phyloP scores from a whole-genome alignment of 768 basidiomycete species.

The Astraeus odoratus region DNA sequence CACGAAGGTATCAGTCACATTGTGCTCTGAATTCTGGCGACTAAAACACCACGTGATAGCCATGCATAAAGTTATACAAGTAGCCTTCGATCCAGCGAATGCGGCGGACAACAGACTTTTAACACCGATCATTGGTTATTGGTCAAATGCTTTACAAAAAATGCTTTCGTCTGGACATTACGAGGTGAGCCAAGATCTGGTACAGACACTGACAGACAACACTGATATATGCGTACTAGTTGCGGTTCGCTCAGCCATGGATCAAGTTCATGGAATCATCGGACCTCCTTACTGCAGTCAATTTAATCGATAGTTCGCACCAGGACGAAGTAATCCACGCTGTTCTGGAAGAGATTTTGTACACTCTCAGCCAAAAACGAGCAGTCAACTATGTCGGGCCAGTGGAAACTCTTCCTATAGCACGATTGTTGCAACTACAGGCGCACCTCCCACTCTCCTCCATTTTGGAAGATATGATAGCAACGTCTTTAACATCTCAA shows the following conservation, averaged over 20 bases:
- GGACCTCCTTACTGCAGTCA: slow-evolving; percentile 40
- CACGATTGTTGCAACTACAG: slow-evolving; percentile 34
- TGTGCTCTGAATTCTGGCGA: too few relatives aligned
- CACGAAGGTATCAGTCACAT: too few relatives aligned
- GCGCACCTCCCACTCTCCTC: slow-evolving; percentile 27
- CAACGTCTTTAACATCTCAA: slow-evolving; percentile 31
- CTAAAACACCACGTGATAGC: too few relatives aligned
- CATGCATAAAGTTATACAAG: slow-evolving; percentile 33
- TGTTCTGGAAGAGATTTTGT: slow-evolving; percentile 31
- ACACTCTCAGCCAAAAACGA: slow-evolving; percentile 19
- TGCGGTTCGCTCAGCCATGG: slow-evolving; percentile 34
- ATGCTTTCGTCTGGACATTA: slow-evolving; percentile 8
- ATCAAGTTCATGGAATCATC: slow-evolving; percentile 42
- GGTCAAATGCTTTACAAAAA: slow-evolving; percentile 25
- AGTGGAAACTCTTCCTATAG: slow-evolving; percentile 22
- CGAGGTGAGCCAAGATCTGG: slow-evolving; percentile 6
- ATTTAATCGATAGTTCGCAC: slow-evolving; percentile 23
- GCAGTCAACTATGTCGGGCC: neutral
- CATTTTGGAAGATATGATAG: slow-evolving; percentile 43
- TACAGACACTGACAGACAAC: neutral
- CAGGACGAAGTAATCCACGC: slow-evolving; percentile 1
- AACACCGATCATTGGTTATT: slow-evolving; percentile 36
- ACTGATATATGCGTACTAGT: slow-evolving; percentile 7
- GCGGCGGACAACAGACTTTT: slow-evolving; percentile 34
- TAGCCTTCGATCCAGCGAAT: slow-evolving; percentile 31